These are phyloP conservation scores for Fomitiporia mediterranea DNA, from an alignment of 1,284 basidiomycete species.

Conservation along the genomic window DNA sequence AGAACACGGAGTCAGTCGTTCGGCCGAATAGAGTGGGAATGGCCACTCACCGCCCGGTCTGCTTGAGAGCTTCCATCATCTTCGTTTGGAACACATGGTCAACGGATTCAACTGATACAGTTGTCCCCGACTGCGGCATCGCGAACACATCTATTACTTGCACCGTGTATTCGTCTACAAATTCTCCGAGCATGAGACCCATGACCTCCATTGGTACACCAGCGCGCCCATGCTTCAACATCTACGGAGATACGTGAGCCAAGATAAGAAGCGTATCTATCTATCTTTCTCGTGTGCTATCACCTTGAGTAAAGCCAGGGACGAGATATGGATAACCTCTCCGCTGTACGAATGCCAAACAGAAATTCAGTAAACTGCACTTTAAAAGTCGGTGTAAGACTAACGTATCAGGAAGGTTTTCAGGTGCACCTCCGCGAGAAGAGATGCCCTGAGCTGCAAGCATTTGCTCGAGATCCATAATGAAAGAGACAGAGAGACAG, in stretches of 20 bases:
- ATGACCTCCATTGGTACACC: conserved; percentile 99
- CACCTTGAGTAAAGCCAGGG: conserved; percentile 90
- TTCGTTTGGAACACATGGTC: conserved; percentile 99
- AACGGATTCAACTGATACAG: conserved; percentile 97
- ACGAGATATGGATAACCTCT: conserved; percentile 96
- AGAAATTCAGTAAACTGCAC: background rate
- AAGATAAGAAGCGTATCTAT: conserved; percentile 33
- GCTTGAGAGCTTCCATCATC: conserved; percentile 99
- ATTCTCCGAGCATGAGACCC: conserved; percentile 99
- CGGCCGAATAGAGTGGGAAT: conserved; percentile 4
- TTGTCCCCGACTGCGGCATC: conserved; percentile 99
- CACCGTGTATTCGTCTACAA: conserved; percentile 98
- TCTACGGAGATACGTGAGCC: conserved; percentile 47
- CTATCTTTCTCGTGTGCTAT: too few relatives aligned
- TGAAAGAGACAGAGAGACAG: conserved; percentile 21
- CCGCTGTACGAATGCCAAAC: conserved; percentile 49
- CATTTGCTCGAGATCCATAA: conserved; percentile 53
- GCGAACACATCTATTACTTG: conserved; percentile 99
- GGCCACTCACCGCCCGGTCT: conserved; percentile 83
- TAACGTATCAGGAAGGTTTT: conserved; percentile 23
- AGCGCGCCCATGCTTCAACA: conserved; percentile 98
- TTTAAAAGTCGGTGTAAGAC: conserved; percentile 12
- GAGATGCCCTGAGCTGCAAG: conserved; percentile 40
- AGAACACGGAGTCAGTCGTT: conserved; percentile 3
- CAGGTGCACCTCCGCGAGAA: conserved; percentile 7